These are phyloP conservation scores for Hanseniaspora pseudoguilliermondii DNA, from an alignment of 805 yeast genomes.

Conservation along the genomic window DNA sequence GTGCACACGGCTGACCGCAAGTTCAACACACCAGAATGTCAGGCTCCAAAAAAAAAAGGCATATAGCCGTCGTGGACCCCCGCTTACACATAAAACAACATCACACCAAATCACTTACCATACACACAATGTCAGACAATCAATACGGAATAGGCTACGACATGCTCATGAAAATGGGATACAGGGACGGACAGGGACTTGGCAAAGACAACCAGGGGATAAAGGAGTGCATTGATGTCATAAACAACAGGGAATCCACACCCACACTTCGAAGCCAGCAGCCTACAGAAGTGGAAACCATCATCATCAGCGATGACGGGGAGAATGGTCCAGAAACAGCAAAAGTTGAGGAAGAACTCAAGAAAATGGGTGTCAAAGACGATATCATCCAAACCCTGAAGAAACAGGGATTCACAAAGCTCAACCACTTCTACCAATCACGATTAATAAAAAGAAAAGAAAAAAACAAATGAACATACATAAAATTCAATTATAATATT, in stretches of 20 bases:
- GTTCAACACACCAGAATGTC: too few species aligned
- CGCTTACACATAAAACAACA: too few species aligned
- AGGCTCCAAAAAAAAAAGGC: too few species aligned
- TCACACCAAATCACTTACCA: too few species aligned
- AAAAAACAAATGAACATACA: neutral
- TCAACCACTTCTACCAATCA: neutral
- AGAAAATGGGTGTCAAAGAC: neutral
- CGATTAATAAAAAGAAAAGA: neutral
- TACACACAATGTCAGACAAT: conserved; percentile 14
- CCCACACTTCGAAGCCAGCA: conserved; percentile 23
- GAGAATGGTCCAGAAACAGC: neutral
- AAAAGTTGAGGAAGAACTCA: neutral
- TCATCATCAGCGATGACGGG: conserved; percentile 17
- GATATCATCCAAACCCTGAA: neutral
- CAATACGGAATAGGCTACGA: conserved; percentile 78
- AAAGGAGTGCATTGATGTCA: conserved; percentile 61
- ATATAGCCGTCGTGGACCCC: too few species aligned
- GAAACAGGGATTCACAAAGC: neutral
- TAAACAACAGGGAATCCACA: conserved; percentile 32
- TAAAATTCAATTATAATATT: neutral
- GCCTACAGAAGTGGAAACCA: conserved; percentile 16
- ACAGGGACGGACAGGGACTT: conserved; percentile 69
- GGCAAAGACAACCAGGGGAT: conserved; percentile 67
- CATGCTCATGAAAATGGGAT: conserved; percentile 75
- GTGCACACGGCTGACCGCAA: neutral